phyloP scores from a whole-genome alignment of 2,329 filamentous ascomycete genomes.

The Exophiala alcalophila region DNA sequence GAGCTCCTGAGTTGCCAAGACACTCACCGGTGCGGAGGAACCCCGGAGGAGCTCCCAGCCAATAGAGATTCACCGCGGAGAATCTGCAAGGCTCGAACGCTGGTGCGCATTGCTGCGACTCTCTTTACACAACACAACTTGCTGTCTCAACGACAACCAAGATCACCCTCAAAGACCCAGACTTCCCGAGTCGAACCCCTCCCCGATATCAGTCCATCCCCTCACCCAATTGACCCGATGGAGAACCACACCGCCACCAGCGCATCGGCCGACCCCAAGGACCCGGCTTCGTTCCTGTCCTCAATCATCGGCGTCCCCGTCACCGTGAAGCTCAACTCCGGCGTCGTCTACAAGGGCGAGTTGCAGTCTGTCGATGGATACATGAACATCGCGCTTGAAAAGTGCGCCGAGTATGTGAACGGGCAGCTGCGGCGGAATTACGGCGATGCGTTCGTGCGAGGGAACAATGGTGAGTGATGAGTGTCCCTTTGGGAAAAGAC shows the following conservation, averaged over 20 bases:
- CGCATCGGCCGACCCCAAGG: constrained; percentile 51
- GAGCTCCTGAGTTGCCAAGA: no score
- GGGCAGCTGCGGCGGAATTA: constrained; percentile 78
- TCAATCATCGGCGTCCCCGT: constrained; percentile 94
- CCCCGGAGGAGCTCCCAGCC: no score
- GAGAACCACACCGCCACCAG: constrained; percentile 16
- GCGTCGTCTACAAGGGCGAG: constrained; percentile 95
- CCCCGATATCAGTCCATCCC: no score
- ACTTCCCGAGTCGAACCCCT: no score
- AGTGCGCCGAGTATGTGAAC: constrained; percentile 87
- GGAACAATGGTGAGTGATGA: constrained; percentile 80
- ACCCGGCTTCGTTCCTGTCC: constrained; percentile 87
- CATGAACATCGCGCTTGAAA: constrained; percentile 99
- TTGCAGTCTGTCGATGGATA: constrained; percentile 97
- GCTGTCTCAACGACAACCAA: not conserved
- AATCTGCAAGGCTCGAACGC: no score
- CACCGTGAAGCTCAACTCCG: constrained; percentile 97
- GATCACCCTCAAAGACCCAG: no score
- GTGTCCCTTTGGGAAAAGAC: no score
- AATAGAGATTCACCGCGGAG: no score
- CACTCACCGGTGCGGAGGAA: no score
- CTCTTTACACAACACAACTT: not conserved
- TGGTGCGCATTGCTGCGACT: not conserved
- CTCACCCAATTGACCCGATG: no score
- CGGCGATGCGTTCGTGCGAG: constrained; percentile 91